Evolutionary conservation across 768 basidiomycete genomes (phyloP).

Genomic region (Amanita thiersii): DNA sequence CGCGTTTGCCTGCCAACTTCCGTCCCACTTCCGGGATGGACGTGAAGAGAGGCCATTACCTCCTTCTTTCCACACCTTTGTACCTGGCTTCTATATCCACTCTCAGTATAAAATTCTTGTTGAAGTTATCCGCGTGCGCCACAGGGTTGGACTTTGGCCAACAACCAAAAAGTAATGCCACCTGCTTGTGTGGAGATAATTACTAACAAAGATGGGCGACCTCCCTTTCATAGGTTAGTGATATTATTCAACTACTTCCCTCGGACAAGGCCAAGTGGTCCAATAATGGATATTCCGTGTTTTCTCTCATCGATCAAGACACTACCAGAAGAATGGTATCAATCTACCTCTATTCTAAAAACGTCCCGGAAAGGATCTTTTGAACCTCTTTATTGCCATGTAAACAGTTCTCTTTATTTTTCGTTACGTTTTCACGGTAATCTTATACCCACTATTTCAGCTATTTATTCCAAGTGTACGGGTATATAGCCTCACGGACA

Average conservation of each 20-base stretch:
- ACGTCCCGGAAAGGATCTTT: constrained; percentile 24
- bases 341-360: constrained; percentile 33
- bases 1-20: constrained; percentile 37
- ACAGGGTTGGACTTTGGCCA: constrained; percentile 35
- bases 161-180: constrained; percentile 35
- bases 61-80: constrained; percentile 33
- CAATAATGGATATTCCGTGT: constrained; percentile 36
- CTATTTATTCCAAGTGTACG: constrained; percentile 52
- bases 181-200: not conserved
- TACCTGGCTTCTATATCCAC: constrained; percentile 26
- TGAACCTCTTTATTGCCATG: constrained; percentile 40
- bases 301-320: constrained; percentile 55
- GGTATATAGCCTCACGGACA: constrained; percentile 44
- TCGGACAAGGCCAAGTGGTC: constrained; percentile 44
- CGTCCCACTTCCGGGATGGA: constrained; percentile 33
- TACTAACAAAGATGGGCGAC: not conserved
- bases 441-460: constrained; percentile 22
- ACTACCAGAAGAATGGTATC: constrained; percentile 62
- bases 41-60: constrained; percentile 31
- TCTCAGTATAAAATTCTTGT: constrained; percentile 40
- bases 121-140: constrained; percentile 26
- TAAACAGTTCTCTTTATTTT: constrained; percentile 21
- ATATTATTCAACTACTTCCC: constrained; percentile 44
- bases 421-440: constrained; percentile 3
- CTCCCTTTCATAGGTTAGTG: constrained; percentile 25